A percentile compares a stretch with the other conserved stretches of the same genome.
These are phyloP conservation scores for Pestalotiopsis sp. DNA, from an alignment of 2,329 filamentous ascomycete genomes.

Conservation along the genomic window DNA sequence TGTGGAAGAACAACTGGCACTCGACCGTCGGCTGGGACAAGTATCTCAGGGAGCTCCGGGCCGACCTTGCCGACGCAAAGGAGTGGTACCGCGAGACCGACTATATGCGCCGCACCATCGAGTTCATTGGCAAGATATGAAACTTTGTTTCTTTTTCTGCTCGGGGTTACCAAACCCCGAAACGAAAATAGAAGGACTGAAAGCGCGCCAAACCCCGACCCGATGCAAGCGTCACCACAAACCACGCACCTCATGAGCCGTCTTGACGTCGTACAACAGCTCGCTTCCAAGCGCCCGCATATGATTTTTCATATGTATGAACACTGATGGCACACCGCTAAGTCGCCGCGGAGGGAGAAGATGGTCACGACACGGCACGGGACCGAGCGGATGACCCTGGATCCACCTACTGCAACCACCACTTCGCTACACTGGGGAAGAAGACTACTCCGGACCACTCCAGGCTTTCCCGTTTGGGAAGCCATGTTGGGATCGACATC, in stretches of 20 bases:
- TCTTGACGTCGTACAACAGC: no score
- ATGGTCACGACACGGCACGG: background rate
- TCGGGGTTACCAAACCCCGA: no score
- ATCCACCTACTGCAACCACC: background rate
- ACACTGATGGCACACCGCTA: no score
- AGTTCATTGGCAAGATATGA: background rate
- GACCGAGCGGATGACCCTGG: background rate
- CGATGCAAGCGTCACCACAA: no score
- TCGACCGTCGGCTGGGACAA: background rate
- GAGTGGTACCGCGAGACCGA: background rate
- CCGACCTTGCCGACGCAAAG: background rate
- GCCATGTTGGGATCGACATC: background rate
- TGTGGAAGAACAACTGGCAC: slow-evolving; percentile 1
- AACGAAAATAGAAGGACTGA: background rate
- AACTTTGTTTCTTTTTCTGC: background rate
- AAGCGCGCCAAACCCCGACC: no score
- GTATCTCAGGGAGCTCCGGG: background rate
- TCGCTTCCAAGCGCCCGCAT: no score
- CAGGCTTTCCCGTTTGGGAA: background rate
- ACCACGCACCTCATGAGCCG: no score
- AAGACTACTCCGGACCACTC: background rate
- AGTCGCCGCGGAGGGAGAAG: background rate
- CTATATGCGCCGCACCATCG: background rate
- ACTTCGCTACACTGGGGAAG: background rate
- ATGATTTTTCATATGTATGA: no score